Base-by-base conservation (phyloP, 2,329 filamentous ascomycete species). In the Drechmeria coniospora region DNA sequence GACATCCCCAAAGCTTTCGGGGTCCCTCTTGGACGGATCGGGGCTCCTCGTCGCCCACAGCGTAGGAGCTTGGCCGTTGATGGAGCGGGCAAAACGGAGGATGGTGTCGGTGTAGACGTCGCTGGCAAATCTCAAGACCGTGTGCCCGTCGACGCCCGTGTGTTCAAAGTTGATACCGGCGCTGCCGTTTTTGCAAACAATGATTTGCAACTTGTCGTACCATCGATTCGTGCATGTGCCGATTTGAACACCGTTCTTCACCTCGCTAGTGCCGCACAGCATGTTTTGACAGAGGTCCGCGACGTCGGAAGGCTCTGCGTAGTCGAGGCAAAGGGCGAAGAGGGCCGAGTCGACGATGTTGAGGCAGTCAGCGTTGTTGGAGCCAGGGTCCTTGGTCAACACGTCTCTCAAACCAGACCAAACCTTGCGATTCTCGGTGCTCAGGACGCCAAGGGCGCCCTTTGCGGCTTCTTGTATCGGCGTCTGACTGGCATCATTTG, bases 91-190 rank as follows among this genome's bases (percentile, higher is more conserved):
- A 46, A 94, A 95, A 8, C 90, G 78, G 20, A 98, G 71, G 39
- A 98, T 95, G 2, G 90, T 98, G 50, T 98, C 90, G 0, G 90
- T 95, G 53, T 94, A 98, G 11, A 98, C 64, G 43, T 98, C 90
- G 36, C 84, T 93, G 11, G 90, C 90, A 43, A 98, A 95, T 5
- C 90, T 78, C 29, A 98, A 68, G 14, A 98, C 90, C 0, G 90
- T 98, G 49, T 98, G 90, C 1, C 90, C 90, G 45, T 98, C 90
- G 5, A 98, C 87, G 39, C 90, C 90, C 1, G 90, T 98, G 47
- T 98, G 90, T 52, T 98, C 90, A 44, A 98, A 95, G 57, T 98
- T 98, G 70, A 98, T 95, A 5, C 90, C 90, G 0, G 90, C 90
- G 46, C 83, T 93, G 32, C 90, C 90, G 54, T 95, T 98, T 59